Evolutionary conservation across 345 rosid genomes (phyloP).

Genomic region (Sisymbrium altissimum): DNA sequence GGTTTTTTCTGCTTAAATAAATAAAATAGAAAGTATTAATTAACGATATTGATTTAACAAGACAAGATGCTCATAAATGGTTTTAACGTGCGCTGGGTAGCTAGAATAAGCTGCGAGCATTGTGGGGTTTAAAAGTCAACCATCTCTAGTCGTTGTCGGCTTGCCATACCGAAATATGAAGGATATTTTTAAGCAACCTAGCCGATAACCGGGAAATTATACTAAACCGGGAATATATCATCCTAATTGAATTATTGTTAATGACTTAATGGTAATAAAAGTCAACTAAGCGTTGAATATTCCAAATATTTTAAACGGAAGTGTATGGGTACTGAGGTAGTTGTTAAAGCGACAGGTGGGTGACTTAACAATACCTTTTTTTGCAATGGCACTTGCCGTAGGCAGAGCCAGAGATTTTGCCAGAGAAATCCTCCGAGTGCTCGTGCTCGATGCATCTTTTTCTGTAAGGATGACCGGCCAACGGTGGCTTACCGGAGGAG

Average conservation of each 20-base stretch:
- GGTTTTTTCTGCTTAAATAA: slow-evolving; percentile 53
- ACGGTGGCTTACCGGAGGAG: slow-evolving; percentile 76
- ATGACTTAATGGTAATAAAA: not conserved
- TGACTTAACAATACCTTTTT: slow-evolving; percentile 55
- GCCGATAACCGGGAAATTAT: not conserved
- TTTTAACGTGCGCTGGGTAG: not conserved
- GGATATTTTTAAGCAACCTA: not conserved
- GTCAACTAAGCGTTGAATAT: slow-evolving; percentile 19
- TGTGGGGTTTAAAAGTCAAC: not conserved
- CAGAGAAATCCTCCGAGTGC: slow-evolving; percentile 52
- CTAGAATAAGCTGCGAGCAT: not conserved
- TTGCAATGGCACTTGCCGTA: slow-evolving; percentile 85
- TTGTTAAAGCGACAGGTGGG: slow-evolving; percentile 22
- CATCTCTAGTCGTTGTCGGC: not conserved
- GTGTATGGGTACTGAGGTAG: not conserved
- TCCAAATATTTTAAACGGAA: slow-evolving; percentile 3
- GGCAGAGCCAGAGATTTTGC: slow-evolving; percentile 59
- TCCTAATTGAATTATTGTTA: not conserved
- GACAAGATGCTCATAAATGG: not conserved
- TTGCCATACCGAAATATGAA: not conserved
- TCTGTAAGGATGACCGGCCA: slow-evolving; percentile 52
- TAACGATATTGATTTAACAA: not conserved
- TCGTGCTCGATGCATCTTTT: slow-evolving; percentile 72
- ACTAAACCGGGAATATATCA: slow-evolving; percentile 7
- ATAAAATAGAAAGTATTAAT: not conserved